Evolutionary conservation across 192 early-diverging fungal species (phyloP), one percentile per base, ranked within the genome.

Genomic region (Umbelopsis sp.): DNA sequence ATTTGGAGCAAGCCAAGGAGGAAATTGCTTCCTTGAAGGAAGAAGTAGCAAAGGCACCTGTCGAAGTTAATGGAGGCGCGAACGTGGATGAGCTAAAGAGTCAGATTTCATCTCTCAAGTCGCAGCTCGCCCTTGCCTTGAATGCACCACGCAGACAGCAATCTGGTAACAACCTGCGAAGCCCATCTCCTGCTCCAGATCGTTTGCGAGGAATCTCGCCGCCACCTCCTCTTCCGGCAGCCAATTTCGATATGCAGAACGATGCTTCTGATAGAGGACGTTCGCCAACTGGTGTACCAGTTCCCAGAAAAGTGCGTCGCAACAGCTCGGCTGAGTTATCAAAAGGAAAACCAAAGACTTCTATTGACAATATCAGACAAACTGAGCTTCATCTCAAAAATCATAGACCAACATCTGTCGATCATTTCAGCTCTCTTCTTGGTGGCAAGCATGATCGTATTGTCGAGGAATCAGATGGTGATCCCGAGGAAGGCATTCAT

Each of bases 61-160:
- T 66, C 21, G 75, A 78, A 64, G 71, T 69, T 10, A 80, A 85
- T 33, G 90, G 92, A 70, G 78, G 80, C 13, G 85, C 83, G 47
- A 84, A 80, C 18, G 84, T 90, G 18, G 72, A 81, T 16, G 88
- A 85, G 23, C 82, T 95, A 21, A 85, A 87, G 75, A 90, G 91
- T 58, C 91, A 95, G 78, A 91, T 92, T 49, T 82, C 88, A 35
- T 82, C 83, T 44, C 78, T 94, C 22, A 81, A 85, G 65, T 89
- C 92, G 30, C 91, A 94, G 77, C 80, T 94, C 61, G 71, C 87
- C 48, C 81, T 87, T 30, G 69, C 90, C 25, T 79, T 90, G 41
- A 87, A 89, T 50, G 87, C 65, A 3, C 66, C 72, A 15, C 66
- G 58, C 4, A 50, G 55, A 23, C 66, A 67, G 49, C 64, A 30